Percentiles rank a stretch among this genome's conserved stretches.
Evolutionary conservation across 768 basidiomycete genomes (phyloP).

Genomic region (Phaeotremella skinneri): DNA sequence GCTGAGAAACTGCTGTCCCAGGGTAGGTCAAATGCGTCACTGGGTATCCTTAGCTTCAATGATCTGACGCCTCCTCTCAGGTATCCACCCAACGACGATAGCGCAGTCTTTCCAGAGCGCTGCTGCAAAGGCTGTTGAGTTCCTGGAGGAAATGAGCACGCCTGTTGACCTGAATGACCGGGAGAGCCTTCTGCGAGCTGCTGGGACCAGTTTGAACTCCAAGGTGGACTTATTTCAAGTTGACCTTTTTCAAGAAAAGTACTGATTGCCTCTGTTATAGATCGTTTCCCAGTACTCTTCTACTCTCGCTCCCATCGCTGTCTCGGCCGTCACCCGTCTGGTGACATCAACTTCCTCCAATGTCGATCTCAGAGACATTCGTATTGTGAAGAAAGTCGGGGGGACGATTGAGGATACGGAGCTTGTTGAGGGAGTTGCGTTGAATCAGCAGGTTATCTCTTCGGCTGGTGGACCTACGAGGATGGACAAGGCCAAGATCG

Average conservation of each 20-base stretch:
- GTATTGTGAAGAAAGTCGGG: conserved; percentile 96
- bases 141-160: conserved; percentile 83
- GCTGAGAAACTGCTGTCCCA: conserved; percentile 96
- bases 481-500: conserved; percentile 98
- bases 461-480: conserved; percentile 89
- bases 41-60: neutral
- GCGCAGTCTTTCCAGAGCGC: conserved; percentile 94
- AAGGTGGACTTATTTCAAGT: conserved; percentile 60
- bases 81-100: conserved; percentile 93
- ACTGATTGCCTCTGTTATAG: conserved; percentile 54
- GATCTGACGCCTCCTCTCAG: conserved; percentile 37
- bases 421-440: conserved; percentile 91
- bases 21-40: conserved; percentile 55
- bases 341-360: conserved; percentile 84
- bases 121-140: conserved; percentile 88
- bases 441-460: conserved; percentile 89
- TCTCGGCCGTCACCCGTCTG: conserved; percentile 89
- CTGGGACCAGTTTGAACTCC: conserved; percentile 92
- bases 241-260: neutral
- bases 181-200: conserved; percentile 79
- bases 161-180: conserved; percentile 89
- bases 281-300: conserved; percentile 99
- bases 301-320: conserved; percentile 96
- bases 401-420: conserved; percentile 99
- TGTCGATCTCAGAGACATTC: conserved; percentile 93